Conservation (phyloP, 169 alveolate species). For the Plasmodium falciparum region DNA sequence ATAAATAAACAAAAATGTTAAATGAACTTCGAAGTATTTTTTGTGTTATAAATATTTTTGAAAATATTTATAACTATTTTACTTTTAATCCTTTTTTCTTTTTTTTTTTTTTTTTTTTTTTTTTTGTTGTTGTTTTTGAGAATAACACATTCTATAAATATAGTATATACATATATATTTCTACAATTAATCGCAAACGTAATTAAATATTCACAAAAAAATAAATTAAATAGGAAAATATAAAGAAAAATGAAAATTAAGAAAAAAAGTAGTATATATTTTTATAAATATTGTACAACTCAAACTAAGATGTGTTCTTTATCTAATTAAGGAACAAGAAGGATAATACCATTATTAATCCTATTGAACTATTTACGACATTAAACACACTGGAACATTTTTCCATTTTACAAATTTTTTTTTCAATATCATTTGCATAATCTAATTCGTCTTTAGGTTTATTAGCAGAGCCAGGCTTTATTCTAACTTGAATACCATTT, state of each 20-base stretch:
- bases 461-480: not conserved
- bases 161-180: not conserved
- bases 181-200: conserved; percentile 21
- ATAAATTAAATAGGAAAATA: conserved; percentile 4
- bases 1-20: conserved; percentile 19
- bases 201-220: conserved; percentile 26
- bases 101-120: conserved; percentile 5
- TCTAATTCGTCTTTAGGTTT: conserved; percentile 3
- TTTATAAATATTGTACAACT: not conserved
- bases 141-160: conserved; percentile 21
- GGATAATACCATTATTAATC: conserved; percentile 38
- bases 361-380: conserved; percentile 56
- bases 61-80: too few relatives aligned
- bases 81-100: not conserved
- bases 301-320: not conserved
- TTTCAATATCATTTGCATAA: conserved; percentile 16
- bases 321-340: conserved; percentile 47
- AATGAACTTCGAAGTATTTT: conserved; percentile 3
- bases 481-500: conserved; percentile 36
- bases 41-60: not conserved
- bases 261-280: not conserved
- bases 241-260: conserved; percentile 10
- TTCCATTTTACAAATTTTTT: conserved; percentile 39
- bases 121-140: conserved; percentile 7
- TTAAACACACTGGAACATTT: conserved; percentile 63